These are phyloP conservation scores for Nicotiana obtusifolia DNA, from an alignment of 257 asterid genomes.

Conservation along the genomic window DNA sequence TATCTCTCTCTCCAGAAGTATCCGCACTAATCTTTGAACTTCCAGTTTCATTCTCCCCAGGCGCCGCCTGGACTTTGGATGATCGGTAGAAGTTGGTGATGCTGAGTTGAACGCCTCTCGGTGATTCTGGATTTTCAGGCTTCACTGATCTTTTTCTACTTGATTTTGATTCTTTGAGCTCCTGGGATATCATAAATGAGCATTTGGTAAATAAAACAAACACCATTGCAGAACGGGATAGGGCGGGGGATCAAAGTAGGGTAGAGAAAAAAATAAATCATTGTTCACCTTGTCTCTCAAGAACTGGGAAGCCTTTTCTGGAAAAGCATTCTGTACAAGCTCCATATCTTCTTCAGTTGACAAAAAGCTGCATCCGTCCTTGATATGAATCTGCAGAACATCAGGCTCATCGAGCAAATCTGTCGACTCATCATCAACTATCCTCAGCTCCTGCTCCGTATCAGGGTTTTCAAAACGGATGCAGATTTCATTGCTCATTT, in stretches of 20 bases:
- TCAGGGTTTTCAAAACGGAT: constrained; percentile 37
- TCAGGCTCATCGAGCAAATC: constrained; percentile 52
- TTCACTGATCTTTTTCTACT: constrained; percentile 28
- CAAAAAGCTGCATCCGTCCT: constrained; percentile 48
- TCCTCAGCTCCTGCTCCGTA: constrained; percentile 26
- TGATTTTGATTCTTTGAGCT: constrained; percentile 54
- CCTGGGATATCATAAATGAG: constrained; percentile 36
- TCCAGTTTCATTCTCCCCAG: constrained; percentile 27
- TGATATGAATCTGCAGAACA: constrained; percentile 40
- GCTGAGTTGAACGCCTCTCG: constrained; percentile 53
- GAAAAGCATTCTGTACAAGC: constrained; percentile 72
- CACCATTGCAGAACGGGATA: neutral
- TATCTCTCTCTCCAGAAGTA: constrained; percentile 47
- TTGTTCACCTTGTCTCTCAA: constrained; percentile 57
- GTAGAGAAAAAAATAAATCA: neutral
- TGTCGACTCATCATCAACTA: constrained; percentile 43
- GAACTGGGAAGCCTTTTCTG: constrained; percentile 50
- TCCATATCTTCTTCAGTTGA: constrained; percentile 80
- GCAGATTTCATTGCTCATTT: constrained; percentile 20
- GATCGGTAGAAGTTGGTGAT: constrained; percentile 71
- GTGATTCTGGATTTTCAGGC: constrained; percentile 40
- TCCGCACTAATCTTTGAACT: constrained; percentile 20
- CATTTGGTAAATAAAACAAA: neutral
- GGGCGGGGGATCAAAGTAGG: neutral
- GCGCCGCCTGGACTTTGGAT: constrained; percentile 43